phyloP scores from a whole-genome alignment of 2,329 filamentous ascomycete genomes.

The Penicillium sclerotigenum region DNA sequence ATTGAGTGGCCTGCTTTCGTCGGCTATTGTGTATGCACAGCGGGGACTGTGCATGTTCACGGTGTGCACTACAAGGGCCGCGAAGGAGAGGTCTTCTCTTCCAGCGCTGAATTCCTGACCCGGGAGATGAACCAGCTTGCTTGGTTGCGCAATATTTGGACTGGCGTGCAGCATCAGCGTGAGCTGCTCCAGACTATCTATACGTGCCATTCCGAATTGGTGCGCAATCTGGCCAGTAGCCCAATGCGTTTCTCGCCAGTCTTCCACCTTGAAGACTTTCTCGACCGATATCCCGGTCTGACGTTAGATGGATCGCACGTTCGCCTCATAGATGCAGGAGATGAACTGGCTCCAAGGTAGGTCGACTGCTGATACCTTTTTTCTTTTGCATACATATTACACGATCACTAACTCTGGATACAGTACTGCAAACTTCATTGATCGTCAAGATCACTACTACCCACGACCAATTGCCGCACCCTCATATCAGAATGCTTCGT shows the following conservation, averaged over 20 bases:
- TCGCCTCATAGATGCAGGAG: constrained; percentile 63
- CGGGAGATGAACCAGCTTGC: constrained; percentile 76
- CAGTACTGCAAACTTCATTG: constrained; percentile 10
- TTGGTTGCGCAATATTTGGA: constrained; percentile 72
- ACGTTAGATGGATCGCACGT: constrained; percentile 73
- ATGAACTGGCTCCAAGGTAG: constrained; percentile 45
- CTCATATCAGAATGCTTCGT: constrained; percentile 11
- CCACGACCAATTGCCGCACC: constrained; percentile 17
- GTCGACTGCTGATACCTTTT: background rate
- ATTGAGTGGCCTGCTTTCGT: constrained; percentile 86
- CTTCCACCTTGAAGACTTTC: constrained; percentile 84
- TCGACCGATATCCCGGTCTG: constrained; percentile 72
- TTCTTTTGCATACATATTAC: background rate
- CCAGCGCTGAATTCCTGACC: constrained; percentile 66
- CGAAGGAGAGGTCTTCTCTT: constrained; percentile 62
- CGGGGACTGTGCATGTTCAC: constrained; percentile 83
- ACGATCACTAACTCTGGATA: background rate
- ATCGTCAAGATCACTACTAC: constrained; percentile 22
- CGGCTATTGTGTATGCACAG: constrained; percentile 81
- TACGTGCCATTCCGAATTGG: constrained; percentile 74
- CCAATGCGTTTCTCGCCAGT: constrained; percentile 72
- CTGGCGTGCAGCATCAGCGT: constrained; percentile 73
- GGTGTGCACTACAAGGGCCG: constrained; percentile 72
- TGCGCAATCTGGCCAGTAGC: constrained; percentile 66
- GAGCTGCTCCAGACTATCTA: constrained; percentile 76